Percentiles rank a stretch among this genome's conserved stretches.
Conservation (phyloP, 805 yeast species). For the Monosporozyma unispora region DNA sequence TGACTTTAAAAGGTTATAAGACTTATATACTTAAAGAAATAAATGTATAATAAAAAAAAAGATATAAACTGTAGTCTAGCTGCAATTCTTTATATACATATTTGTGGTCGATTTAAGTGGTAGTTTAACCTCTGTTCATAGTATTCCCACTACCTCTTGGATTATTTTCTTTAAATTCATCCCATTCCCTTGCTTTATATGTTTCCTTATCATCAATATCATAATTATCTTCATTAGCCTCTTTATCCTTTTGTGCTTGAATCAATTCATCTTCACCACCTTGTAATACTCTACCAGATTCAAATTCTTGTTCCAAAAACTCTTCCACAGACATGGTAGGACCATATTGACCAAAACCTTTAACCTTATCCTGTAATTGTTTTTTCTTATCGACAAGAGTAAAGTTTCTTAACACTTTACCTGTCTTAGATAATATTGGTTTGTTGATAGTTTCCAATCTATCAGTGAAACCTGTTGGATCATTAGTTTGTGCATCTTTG, state of each 20-base stretch:
- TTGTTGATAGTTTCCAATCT: slow-evolving; percentile 44
- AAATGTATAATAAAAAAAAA: slow-evolving; percentile 1
- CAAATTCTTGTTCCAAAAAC: slow-evolving; percentile 73
- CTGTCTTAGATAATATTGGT: slow-evolving; percentile 57
- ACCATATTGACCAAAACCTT: slow-evolving; percentile 83
- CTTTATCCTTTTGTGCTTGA: slow-evolving; percentile 33
- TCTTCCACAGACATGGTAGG: slow-evolving; percentile 96
- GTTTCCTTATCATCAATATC: slow-evolving; percentile 57
- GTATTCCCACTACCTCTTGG: slow-evolving; percentile 90
- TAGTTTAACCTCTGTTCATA: slow-evolving; percentile 44
- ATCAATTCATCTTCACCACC: slow-evolving; percentile 34
- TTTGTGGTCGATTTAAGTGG: no score
- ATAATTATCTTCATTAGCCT: slow-evolving; percentile 44
- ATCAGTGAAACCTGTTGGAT: slow-evolving; percentile 49
- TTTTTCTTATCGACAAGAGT: slow-evolving; percentile 55
- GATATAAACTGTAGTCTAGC: background rate
- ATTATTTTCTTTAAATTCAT: slow-evolving; percentile 79
- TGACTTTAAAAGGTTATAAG: slow-evolving; percentile 8
- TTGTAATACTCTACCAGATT: slow-evolving; percentile 69
- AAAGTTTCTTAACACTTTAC: slow-evolving; percentile 78
- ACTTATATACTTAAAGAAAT: slow-evolving; percentile 1
- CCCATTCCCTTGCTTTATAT: slow-evolving; percentile 79
- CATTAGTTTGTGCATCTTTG: slow-evolving; percentile 1
- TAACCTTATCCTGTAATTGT: slow-evolving; percentile 54
- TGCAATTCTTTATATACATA: background rate